A percentile compares a stretch with the other conserved stretches of the same genome.
These are phyloP conservation scores for Cercospora canescens DNA, from an alignment of 2,329 filamentous ascomycete species.

Conservation along the genomic window DNA sequence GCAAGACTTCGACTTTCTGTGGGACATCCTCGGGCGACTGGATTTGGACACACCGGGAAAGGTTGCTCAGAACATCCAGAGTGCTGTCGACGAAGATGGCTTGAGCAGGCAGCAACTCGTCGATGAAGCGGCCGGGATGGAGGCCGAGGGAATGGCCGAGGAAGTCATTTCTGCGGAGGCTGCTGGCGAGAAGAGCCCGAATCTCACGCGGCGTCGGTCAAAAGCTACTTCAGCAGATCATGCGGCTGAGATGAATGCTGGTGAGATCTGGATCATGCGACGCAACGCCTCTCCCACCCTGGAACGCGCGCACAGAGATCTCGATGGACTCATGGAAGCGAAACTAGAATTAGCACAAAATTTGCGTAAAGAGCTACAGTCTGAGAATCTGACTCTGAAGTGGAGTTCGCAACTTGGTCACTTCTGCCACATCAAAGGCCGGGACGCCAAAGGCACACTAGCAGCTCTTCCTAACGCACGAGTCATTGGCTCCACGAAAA, in stretches of 20 bases:
- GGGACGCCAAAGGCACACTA: constrained; percentile 58
- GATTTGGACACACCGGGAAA: constrained; percentile 65
- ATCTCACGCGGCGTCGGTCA: constrained; percentile 24
- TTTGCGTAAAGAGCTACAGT: constrained; percentile 61
- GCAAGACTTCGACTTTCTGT: constrained; percentile 30
- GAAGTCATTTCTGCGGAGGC: constrained; percentile 69
- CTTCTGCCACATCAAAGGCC: constrained; percentile 86
- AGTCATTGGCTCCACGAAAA: constrained; percentile 75
- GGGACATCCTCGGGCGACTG: constrained; percentile 54
- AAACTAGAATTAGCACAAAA: constrained; percentile 61
- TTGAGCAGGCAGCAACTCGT: constrained; percentile 76
- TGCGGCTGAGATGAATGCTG: constrained; percentile 23
- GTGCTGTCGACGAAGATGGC: constrained; percentile 89
- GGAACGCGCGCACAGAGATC: constrained; percentile 64
- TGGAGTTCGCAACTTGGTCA: constrained; percentile 89
- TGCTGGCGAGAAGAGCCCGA: constrained; percentile 51
- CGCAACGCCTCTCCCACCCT: constrained; percentile 67
- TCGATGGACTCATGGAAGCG: constrained; percentile 61
- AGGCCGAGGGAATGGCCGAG: constrained; percentile 72
- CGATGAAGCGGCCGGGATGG: constrained; percentile 69
- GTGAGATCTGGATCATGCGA: constrained; percentile 65
- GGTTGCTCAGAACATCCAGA: constrained; percentile 69
- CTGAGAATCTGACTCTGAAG: constrained; percentile 67
- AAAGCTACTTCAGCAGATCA: constrained; percentile 15
- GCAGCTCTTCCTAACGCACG: constrained; percentile 46